Evolutionary conservation across 2,329 filamentous ascomycete genomes (phyloP).

Genomic region (Fusarium odoratissimum): DNA sequence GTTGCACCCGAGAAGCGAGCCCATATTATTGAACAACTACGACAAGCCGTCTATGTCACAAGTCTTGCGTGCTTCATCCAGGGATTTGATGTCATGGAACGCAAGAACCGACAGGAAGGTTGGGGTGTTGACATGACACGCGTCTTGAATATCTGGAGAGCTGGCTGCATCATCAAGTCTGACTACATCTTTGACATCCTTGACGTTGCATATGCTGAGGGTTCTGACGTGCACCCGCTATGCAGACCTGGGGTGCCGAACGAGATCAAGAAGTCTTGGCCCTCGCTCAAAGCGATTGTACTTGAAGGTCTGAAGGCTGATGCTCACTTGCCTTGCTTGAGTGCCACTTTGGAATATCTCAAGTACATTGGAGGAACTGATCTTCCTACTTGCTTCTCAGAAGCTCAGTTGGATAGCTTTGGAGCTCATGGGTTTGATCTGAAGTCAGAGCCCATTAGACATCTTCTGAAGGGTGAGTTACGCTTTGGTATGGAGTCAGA

Average conservation of each 20-base stretch:
- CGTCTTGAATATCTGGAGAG: constrained; percentile 73
- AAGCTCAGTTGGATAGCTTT: constrained; percentile 78
- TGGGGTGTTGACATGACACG: constrained; percentile 68
- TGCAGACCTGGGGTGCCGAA: constrained; percentile 47
- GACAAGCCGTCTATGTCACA: constrained; percentile 69
- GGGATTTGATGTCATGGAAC: constrained; percentile 72
- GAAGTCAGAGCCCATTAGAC: constrained; percentile 14
- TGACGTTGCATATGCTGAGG: constrained; percentile 54
- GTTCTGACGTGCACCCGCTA: constrained; percentile 52
- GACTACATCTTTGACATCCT: constrained; percentile 73
- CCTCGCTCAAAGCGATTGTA: constrained; percentile 66
- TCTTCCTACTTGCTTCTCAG: constrained; percentile 75
- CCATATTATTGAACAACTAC: constrained; percentile 65
- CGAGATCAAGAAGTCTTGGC: constrained; percentile 64
- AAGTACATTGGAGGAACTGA: constrained; percentile 71
- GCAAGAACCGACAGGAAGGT: constrained; percentile 65
- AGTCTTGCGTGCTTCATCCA: constrained; percentile 74
- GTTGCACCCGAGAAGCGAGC: background rate
- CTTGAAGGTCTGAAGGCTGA: constrained; percentile 66
- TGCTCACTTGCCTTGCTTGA: constrained; percentile 68
- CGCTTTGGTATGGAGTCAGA: accelerated
- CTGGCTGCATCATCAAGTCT: constrained; percentile 77
- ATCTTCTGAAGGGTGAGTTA: background rate
- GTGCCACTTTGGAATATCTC: constrained; percentile 72
- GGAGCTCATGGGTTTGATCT: constrained; percentile 62